Percentiles rank a stretch among this genome's conserved stretches.
Evolutionary conservation across 257 asterid genomes (phyloP).

Genomic region (Solanum boliviense): DNA sequence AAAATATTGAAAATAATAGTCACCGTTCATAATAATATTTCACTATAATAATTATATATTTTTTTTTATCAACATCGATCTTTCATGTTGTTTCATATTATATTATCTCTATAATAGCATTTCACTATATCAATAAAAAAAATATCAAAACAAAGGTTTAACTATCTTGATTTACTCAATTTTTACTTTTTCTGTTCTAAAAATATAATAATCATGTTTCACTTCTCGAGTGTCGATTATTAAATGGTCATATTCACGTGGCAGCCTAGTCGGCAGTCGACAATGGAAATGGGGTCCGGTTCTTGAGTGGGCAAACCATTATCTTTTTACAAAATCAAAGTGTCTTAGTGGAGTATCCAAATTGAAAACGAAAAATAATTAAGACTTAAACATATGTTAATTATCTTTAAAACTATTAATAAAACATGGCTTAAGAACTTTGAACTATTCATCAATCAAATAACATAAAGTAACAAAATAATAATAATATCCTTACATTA

Average conservation of each 20-base stretch:
- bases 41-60: no score
- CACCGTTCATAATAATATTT: no score
- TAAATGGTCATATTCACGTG: not conserved
- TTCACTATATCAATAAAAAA: no score
- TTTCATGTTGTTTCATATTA: not conserved
- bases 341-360: not conserved
- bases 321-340: not conserved
- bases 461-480: not conserved
- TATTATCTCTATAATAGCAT: no score
- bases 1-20: no score
- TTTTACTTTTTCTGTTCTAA: no score
- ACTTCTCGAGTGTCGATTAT: no score
- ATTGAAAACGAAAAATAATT: not conserved
- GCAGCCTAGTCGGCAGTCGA: not conserved
- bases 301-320: not conserved
- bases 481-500: not conserved
- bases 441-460: not conserved
- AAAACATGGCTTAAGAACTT: not conserved
- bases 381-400: not conserved
- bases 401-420: no score
- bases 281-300: not conserved
- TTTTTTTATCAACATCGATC: no score
- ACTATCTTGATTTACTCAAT: not conserved
- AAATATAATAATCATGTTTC: no score
- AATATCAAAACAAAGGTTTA: no score